Evolutionary conservation across 805 yeast genomes (phyloP), one percentile per base, ranked within the genome.

Genomic region (Pichia phayaonensis): DNA sequence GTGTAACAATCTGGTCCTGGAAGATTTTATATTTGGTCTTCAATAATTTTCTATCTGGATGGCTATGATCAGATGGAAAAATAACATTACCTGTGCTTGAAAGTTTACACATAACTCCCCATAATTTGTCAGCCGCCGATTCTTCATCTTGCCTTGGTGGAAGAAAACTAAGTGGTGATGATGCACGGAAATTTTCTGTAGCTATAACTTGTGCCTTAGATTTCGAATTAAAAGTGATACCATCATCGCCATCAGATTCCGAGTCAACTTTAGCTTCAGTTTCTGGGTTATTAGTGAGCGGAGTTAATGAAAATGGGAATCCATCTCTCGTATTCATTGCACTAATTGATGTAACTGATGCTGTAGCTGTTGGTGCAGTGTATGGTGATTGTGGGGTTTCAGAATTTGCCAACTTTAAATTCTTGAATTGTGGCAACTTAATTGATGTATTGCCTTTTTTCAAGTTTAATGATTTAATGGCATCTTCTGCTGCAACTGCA

Each of bases 91-190:
- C 98, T 22, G 84, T 80, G 8, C 95, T 92, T 1, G 96, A 84
- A 72, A 90, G 75, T 54, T 76, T 75, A 57, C 78, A 77, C 99
- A 94, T 94, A 39, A 85, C 81, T 38, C 81, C 79, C 98, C 98
- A 92, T 52, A 94, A 72, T 49, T 74, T 76, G 55, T 81, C 83
- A 34, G 87, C 87, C 4, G 79, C 68, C 40, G 64, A 61, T 20
- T 50, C 55, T 4, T 44, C 27, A 4, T 29, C 47, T n/a, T 21
- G 8, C 23, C 18, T 16, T 26, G 16, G 13, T 27, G 12, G 12
- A 18, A 38, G 23, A 45, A 29, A 16, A 22, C 23, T 31, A 40
- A 16, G 11, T 2, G 26, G 38, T 26, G 49, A 46, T 15, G 50
- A 39, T 1, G 48, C 36, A 39, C 24, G 36, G 13, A 21, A 11